These are phyloP conservation scores for Syzygium aqueum DNA, from an alignment of 345 rosid genomes.

Conservation along the genomic window DNA sequence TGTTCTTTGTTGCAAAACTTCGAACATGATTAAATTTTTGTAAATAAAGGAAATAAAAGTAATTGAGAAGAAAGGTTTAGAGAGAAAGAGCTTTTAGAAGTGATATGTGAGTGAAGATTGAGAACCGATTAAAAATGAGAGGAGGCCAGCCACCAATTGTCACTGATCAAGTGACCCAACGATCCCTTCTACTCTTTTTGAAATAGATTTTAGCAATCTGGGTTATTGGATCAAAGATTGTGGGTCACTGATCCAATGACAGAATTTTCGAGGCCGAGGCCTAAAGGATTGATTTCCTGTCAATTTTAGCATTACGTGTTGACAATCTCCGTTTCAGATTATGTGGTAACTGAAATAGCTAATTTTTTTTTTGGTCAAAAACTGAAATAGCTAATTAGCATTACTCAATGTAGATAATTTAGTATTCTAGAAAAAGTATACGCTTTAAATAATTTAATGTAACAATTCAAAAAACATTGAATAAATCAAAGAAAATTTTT, in stretches of 20 bases:
- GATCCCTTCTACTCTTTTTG: too few relatives aligned
- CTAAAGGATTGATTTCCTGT: not conserved
- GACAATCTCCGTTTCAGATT: not conserved
- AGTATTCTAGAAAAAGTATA: not conserved
- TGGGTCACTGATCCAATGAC: too few relatives aligned
- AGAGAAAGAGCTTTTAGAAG: not conserved
- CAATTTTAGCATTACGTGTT: not conserved
- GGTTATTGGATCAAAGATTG: too few relatives aligned
- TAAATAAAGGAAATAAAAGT: not conserved
- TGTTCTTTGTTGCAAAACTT: not conserved
- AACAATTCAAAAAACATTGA: too few relatives aligned
- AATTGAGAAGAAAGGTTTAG: not conserved
- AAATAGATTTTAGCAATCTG: too few relatives aligned
- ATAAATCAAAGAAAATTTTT: not conserved
- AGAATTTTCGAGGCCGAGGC: not conserved
- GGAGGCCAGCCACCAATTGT: not conserved
- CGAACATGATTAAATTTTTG: not conserved
- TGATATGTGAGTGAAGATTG: not conserved
- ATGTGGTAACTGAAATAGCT: not conserved
- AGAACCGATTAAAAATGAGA: not conserved
- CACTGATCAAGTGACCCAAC: too few relatives aligned
- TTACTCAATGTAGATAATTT: not conserved
- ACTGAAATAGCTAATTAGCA: not conserved
- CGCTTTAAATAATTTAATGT: not conserved
- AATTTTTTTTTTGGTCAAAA: too few relatives aligned